phyloP scores from a whole-genome alignment of 768 basidiomycete genomes.

The Tulasnella sp. region DNA sequence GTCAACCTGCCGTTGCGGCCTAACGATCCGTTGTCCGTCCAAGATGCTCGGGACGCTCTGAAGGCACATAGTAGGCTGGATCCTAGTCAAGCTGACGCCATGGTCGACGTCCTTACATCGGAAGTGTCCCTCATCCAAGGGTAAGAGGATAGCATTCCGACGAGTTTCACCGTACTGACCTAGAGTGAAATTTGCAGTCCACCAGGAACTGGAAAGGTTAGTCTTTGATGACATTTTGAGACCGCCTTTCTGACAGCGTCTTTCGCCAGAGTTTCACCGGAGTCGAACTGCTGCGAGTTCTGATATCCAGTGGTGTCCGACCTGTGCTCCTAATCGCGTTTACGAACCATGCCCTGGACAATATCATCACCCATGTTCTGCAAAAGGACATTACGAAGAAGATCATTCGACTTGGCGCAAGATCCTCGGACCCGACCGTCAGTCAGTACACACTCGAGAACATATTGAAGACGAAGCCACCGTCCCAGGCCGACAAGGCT shows the following conservation, averaged over 20 bases:
- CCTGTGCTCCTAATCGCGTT: conserved; percentile 61
- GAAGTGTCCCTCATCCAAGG: conserved; percentile 71
- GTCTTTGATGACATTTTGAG: too few species aligned
- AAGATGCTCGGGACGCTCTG: conserved; percentile 47
- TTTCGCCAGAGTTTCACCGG: conserved; percentile 69
- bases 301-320: conserved; percentile 50
- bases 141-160: conserved; percentile 37
- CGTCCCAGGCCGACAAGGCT: not conserved
- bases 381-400: conserved; percentile 59
- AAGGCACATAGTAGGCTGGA: conserved; percentile 51
- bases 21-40: conserved; percentile 45
- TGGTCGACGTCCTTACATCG: conserved; percentile 55
- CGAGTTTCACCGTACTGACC: too few species aligned
- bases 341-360: conserved; percentile 78
- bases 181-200: conserved; percentile 47
- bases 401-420: conserved; percentile 63
- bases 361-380: conserved; percentile 60
- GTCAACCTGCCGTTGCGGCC: conserved; percentile 40
- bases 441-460: not conserved
- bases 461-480: too few species aligned
- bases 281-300: conserved; percentile 61
- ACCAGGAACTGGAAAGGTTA: conserved; percentile 78
- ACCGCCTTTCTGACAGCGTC: too few species aligned
- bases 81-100: conserved; percentile 64
- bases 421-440: conserved; percentile 30